These are phyloP conservation scores for Rubroboletus satanas DNA, from an alignment of 768 basidiomycete species.

Conservation along the genomic window DNA sequence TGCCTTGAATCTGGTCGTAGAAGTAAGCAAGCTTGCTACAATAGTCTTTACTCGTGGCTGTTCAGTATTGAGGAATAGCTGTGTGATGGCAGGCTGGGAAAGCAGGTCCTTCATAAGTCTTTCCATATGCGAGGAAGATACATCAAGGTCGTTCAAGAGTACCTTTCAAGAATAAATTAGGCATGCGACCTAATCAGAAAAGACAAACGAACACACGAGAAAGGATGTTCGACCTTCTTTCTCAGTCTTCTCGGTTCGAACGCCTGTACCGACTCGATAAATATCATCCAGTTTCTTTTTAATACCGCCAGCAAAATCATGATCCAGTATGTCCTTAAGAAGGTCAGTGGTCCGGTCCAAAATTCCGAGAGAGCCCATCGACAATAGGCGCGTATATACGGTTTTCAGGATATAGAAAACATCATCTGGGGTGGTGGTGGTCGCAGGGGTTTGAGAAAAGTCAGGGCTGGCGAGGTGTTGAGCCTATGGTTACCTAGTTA, in stretches of 20 bases:
- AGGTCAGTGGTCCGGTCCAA: constrained; percentile 58
- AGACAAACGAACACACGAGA: constrained; percentile 55
- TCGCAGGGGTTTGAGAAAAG: constrained; percentile 53
- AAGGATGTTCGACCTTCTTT: constrained; percentile 75
- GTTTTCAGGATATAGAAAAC: constrained; percentile 94
- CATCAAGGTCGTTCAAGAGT: constrained; percentile 89
- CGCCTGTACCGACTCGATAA: constrained; percentile 55
- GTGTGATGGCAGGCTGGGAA: constrained; percentile 50
- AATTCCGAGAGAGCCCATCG: constrained; percentile 63
- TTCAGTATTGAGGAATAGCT: constrained; percentile 65
- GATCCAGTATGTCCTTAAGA: constrained; percentile 73
- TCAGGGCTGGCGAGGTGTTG: constrained; percentile 81
- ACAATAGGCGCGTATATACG: constrained; percentile 71
- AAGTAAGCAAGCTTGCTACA: constrained; percentile 48
- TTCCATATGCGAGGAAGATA: constrained; percentile 87
- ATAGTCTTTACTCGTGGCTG: constrained; percentile 45
- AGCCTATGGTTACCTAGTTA: constrained; percentile 51
- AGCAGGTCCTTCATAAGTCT: constrained; percentile 67
- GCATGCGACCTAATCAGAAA: not conserved
- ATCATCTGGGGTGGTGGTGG: constrained; percentile 85
- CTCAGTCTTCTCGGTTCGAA: constrained; percentile 71
- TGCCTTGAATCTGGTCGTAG: constrained; percentile 63
- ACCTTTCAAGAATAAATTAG: constrained; percentile 45
- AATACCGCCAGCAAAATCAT: constrained; percentile 76
- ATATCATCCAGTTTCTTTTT: constrained; percentile 86